Evolutionary conservation across 2,329 filamentous ascomycete species (phyloP).

Genomic region (Microsporum canis): DNA sequence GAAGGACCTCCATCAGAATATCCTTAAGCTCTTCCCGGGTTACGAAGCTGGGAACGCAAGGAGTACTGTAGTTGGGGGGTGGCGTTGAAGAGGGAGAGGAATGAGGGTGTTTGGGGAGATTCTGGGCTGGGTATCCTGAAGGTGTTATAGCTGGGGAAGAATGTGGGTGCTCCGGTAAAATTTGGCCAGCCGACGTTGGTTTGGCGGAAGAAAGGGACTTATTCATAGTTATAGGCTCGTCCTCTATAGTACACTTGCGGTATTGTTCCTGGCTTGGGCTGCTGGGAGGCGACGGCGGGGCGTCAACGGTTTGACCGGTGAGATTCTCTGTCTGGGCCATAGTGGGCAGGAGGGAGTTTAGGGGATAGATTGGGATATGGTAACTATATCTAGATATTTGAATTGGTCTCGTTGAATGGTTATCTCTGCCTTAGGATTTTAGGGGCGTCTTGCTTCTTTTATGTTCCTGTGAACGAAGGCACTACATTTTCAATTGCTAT

Average conservation of each 20-base stretch:
- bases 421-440: background rate
- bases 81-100: conserved; percentile 5
- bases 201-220: background rate
- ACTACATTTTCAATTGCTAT: no score
- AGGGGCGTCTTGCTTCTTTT: background rate
- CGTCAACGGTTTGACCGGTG: background rate
- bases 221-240: background rate
- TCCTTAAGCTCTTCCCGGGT: background rate
- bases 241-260: background rate
- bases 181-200: background rate
- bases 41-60: background rate
- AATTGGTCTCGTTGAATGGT: background rate
- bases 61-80: conserved; percentile 5
- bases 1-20: background rate
- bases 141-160: background rate
- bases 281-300: background rate
- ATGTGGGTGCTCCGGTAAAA: background rate
- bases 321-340: background rate
- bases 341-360: background rate
- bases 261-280: background rate
- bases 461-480: no score
- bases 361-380: background rate
- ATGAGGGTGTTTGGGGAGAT: conserved; percentile 3
- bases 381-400: background rate
- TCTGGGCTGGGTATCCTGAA: background rate